These are phyloP conservation scores for Lentithecium fluviatile DNA, from an alignment of 495 filamentous ascomycete genomes.

Conservation along the genomic window DNA sequence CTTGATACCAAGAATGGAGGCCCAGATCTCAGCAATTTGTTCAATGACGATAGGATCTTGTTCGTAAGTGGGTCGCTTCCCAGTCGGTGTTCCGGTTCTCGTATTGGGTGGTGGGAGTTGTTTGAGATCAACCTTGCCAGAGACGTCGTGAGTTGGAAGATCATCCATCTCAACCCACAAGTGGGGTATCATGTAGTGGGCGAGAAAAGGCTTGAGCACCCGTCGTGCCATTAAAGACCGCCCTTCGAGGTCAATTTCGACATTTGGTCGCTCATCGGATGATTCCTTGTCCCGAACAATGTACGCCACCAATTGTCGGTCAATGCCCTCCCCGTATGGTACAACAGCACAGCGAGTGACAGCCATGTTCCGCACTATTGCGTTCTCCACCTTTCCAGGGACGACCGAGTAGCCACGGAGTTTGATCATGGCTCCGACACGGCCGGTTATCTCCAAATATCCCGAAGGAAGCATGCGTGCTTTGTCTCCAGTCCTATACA, in stretches of 20 bases:
- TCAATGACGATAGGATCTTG: conserved; percentile 55
- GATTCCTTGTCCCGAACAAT: conserved; percentile 59
- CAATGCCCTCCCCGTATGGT: conserved; percentile 64
- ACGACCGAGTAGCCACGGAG: conserved; percentile 43
- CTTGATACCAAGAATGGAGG: conserved; percentile 56
- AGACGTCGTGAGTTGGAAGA: conserved; percentile 64
- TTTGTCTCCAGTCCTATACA: conserved; percentile 42
- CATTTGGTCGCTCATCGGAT: conserved; percentile 51
- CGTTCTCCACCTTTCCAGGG: conserved; percentile 54
- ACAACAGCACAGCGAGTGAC: conserved; percentile 60
- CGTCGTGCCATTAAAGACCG: conserved; percentile 59
- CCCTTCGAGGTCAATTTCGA: conserved; percentile 59
- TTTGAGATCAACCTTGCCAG: conserved; percentile 66
- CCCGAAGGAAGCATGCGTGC: conserved; percentile 42
- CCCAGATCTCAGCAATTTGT: conserved; percentile 61
- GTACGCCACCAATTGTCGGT: conserved; percentile 66
- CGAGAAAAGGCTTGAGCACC: conserved; percentile 56
- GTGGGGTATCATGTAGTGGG: conserved; percentile 70
- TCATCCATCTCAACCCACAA: conserved; percentile 62
- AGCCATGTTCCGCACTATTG: conserved; percentile 59
- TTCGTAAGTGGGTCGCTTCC: conserved; percentile 41
- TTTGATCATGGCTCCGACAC: conserved; percentile 43
- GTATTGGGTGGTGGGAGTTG: conserved; percentile 54
- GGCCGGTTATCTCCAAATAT: conserved; percentile 40
- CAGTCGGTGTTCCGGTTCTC: conserved; percentile 40